Percentiles rank a stretch among this genome's conserved stretches.
Conservation (phyloP, 2,329 filamentous ascomycete species). For the Penicillium vulpinum region DNA sequence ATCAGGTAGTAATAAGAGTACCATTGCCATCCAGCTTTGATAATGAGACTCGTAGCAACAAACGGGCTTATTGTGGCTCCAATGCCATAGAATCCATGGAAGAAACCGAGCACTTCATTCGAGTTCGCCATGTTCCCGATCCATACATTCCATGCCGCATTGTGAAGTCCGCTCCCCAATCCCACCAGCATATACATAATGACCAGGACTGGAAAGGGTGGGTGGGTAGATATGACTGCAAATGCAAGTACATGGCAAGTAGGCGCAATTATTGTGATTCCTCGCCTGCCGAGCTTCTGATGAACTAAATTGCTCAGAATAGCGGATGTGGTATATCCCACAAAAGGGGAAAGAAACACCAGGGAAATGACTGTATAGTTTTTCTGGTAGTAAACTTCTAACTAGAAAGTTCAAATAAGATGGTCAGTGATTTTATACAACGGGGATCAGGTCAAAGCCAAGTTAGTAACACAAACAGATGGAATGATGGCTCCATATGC, state of each 20-base stretch:
- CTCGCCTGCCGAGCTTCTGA: constrained; percentile 61
- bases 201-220: constrained; percentile 39
- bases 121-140: constrained; percentile 70
- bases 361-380: constrained; percentile 46
- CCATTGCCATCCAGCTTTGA: constrained; percentile 46
- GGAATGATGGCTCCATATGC: constrained; percentile 23
- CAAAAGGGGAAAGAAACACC: constrained; percentile 51
- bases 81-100: constrained; percentile 71
- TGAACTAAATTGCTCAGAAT: constrained; percentile 48
- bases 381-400: constrained; percentile 49
- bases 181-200: constrained; percentile 38
- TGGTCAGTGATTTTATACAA: neutral
- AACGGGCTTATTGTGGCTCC: constrained; percentile 54
- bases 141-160: constrained; percentile 60
- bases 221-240: constrained; percentile 31
- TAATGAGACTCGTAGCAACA: constrained; percentile 70
- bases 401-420: constrained; percentile 24
- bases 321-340: constrained; percentile 51
- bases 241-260: constrained; percentile 34
- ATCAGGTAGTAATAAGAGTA: constrained; percentile 20
- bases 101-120: constrained; percentile 70
- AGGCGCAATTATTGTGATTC: constrained; percentile 64
- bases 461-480: constrained; percentile 14
- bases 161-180: constrained; percentile 40
- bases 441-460: neutral